A percentile compares a stretch with the other conserved stretches of the same genome.
These are phyloP conservation scores for Saturnispora serradocipensis DNA, from an alignment of 805 yeast genomes.

Conservation along the genomic window DNA sequence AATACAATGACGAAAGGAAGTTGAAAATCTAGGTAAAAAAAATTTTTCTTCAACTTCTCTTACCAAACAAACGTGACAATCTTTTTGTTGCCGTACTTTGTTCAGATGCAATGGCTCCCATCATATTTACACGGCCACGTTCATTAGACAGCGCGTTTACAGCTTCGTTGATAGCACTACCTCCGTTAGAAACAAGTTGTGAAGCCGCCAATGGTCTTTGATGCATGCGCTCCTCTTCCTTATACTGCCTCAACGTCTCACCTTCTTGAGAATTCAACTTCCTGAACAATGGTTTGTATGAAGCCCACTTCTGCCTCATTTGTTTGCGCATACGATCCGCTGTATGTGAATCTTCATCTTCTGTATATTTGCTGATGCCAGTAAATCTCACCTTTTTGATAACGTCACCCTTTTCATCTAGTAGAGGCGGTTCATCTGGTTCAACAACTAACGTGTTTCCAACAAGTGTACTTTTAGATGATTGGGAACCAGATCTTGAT, in stretches of 20 bases:
- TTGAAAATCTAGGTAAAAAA: not conserved
- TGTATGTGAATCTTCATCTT: conserved; percentile 49
- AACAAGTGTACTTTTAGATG: conserved; percentile 4
- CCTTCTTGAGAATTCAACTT: conserved; percentile 30
- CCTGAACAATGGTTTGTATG: conserved; percentile 25
- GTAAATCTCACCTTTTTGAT: conserved; percentile 41
- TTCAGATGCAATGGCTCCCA: conserved; percentile 17
- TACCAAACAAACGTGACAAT: conserved; percentile 5
- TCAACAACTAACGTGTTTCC: conserved; percentile 21
- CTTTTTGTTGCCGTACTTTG: conserved; percentile 9
- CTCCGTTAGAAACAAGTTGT: conserved; percentile 1
- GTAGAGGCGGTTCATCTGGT: conserved; percentile 7
- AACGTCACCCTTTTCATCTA: conserved; percentile 15
- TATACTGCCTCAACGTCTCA: conserved; percentile 25
- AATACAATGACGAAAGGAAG: not conserved
- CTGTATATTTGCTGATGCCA: conserved; percentile 43
- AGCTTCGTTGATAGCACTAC: conserved; percentile 3
- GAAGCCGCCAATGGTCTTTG: conserved; percentile 3
- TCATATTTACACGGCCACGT: conserved; percentile 25
- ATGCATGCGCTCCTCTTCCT: conserved; percentile 13
- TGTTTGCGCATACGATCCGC: conserved; percentile 28
- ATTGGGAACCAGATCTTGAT: conserved; percentile 5
- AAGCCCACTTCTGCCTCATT: conserved; percentile 27
- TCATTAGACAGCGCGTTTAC: not conserved
- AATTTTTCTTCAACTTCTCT: not conserved